Conservation (phyloP, 78 protist species). For the Planoprotostelium fungivorum region DNA sequence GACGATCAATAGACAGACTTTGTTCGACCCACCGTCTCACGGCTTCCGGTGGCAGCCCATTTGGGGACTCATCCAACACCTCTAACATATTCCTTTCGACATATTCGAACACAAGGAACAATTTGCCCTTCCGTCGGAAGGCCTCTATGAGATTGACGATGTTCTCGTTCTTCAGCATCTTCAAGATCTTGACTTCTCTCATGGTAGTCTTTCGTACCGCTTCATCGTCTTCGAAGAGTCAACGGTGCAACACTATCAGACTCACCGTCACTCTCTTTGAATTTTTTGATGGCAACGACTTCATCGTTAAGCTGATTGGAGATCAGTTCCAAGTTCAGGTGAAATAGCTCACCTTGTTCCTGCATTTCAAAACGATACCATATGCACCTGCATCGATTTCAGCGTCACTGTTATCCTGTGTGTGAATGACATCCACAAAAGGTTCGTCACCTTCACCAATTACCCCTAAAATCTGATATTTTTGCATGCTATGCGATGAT, state of each 20-base stretch:
- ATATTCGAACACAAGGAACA: conserved; percentile 75
- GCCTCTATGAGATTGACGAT: conserved; percentile 67
- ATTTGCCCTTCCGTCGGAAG: conserved; percentile 45
- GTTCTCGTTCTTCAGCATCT: conserved; percentile 57
- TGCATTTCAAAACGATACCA: conserved; percentile 76
- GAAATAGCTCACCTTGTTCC: conserved; percentile 38
- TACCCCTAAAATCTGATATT: background rate
- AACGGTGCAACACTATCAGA: background rate
- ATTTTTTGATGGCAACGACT: conserved; percentile 65
- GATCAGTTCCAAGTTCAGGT: no score
- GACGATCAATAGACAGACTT: conserved; percentile 49
- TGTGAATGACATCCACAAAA: conserved; percentile 47
- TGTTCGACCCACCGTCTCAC: conserved; percentile 3
- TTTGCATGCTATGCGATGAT: background rate
- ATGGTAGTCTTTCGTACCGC: conserved; percentile 33
- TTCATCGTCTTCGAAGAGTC: background rate
- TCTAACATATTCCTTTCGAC: conserved; percentile 57
- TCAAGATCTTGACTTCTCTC: conserved; percentile 64
- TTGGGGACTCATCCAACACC: conserved; percentile 27
- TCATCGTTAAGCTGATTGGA: conserved; percentile 5
- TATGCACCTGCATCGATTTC: conserved; percentile 83
- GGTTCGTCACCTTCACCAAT: background rate
- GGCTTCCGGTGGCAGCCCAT: conserved; percentile 35
- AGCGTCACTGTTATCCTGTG: conserved; percentile 8
- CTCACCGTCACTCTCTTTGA: conserved; percentile 73